These are phyloP conservation scores for Metrosideros polymorpha DNA, from an alignment of 441 rosid genomes.

Conservation along the genomic window DNA sequence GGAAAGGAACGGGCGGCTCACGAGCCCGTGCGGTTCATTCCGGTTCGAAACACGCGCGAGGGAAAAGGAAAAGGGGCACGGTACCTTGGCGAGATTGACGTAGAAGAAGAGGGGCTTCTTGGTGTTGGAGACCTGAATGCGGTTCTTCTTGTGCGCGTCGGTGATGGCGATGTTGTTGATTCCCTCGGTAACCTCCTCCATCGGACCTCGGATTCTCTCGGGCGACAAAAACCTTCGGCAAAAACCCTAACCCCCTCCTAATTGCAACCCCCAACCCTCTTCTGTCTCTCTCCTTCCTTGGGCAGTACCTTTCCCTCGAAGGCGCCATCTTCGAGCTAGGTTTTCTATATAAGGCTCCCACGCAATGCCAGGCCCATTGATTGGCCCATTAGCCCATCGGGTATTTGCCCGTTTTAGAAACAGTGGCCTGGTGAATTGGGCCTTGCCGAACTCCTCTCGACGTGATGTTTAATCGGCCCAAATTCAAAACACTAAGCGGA, in stretches of 20 bases:
- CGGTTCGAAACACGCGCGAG: too few relatives aligned
- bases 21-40: too few relatives aligned
- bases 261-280: not conserved
- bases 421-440: not conserved
- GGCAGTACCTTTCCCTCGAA: not conserved
- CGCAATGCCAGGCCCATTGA: not conserved
- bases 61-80: too few relatives aligned
- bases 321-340: not conserved
- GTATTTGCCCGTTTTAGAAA: not conserved
- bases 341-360: not conserved
- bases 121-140: conserved; percentile 20
- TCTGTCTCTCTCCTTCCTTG: not conserved
- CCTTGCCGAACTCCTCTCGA: not conserved
- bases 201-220: not conserved
- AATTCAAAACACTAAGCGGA: not conserved
- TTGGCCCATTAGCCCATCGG: not conserved
- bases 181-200: conserved; percentile 17
- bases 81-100: conserved; percentile 22
- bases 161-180: conserved; percentile 11
- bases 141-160: conserved; percentile 14
- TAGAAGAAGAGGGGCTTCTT: conserved; percentile 23
- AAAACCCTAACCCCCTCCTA: not conserved
- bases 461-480: not conserved
- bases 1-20: too few relatives aligned
- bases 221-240: not conserved